Conservation (phyloP, 306 rosid species). For the Sicyos edulis region DNA sequence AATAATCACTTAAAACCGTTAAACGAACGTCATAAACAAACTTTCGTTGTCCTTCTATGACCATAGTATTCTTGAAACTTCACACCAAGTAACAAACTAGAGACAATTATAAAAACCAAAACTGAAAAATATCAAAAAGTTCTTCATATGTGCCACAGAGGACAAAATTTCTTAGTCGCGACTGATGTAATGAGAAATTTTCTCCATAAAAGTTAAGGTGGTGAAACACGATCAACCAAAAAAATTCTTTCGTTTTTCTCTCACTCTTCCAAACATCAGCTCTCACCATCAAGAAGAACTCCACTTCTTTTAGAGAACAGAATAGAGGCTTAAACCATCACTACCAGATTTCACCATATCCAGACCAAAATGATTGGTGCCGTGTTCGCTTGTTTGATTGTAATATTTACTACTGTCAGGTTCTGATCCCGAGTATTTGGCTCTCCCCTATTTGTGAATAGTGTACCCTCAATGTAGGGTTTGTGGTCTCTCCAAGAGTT, state of each 20-base stretch:
- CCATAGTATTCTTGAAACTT: neutral
- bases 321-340: neutral
- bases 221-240: neutral
- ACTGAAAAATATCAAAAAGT: neutral
- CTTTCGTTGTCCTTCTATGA: neutral
- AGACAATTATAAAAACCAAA: neutral
- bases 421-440: too few species aligned
- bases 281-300: neutral
- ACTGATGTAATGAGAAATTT: neutral
- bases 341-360: too few species aligned
- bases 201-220: neutral
- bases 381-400: too few species aligned
- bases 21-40: neutral
- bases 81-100: neutral
- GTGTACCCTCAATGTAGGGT: too few species aligned
- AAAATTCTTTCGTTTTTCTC: neutral
- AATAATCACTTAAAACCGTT: slow-evolving; percentile 1
- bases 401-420: too few species aligned
- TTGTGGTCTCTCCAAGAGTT: too few species aligned
- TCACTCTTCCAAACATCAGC: slow-evolving; percentile 3
- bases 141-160: neutral
- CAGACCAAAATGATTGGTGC: too few species aligned
- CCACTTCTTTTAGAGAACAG: neutral
- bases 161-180: neutral
- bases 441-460: too few species aligned